These are phyloP conservation scores for Sarocladium oryzae DNA, from an alignment of 2,329 filamentous ascomycete genomes.

Conservation along the genomic window DNA sequence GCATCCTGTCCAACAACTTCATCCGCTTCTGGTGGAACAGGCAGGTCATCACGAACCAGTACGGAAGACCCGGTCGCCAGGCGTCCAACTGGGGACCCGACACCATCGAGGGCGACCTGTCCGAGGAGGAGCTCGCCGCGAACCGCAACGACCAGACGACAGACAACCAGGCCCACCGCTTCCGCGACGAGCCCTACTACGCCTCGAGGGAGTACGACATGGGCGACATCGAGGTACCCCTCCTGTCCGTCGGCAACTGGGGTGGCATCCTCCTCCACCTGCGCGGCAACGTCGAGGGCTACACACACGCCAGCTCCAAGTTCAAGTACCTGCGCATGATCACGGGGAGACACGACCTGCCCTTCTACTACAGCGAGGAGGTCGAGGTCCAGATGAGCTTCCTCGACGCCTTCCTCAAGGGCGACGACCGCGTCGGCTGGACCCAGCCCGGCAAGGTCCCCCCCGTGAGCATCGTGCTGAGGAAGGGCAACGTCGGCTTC, in stretches of 20 bases:
- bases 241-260: slow-evolving; percentile 53
- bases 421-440: slow-evolving; percentile 57
- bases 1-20: slow-evolving; percentile 49
- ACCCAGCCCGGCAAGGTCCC: slow-evolving; percentile 48
- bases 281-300: slow-evolving; percentile 63
- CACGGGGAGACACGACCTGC: slow-evolving; percentile 63
- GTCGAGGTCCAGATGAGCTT: slow-evolving; percentile 62
- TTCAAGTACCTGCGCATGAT: slow-evolving; percentile 66
- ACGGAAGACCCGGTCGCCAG: slow-evolving; percentile 47
- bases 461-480: slow-evolving; percentile 53
- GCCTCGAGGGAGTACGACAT: slow-evolving; percentile 58
- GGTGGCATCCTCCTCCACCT: slow-evolving; percentile 61
- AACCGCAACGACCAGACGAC: slow-evolving; percentile 42
- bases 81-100: slow-evolving; percentile 47
- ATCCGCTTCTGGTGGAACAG: slow-evolving; percentile 58
- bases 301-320: slow-evolving; percentile 54
- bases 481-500: slow-evolving; percentile 61
- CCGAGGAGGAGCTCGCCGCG: slow-evolving; percentile 41
- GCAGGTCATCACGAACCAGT: slow-evolving; percentile 62
- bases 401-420: slow-evolving; percentile 64
- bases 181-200: slow-evolving; percentile 58
- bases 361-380: slow-evolving; percentile 65
- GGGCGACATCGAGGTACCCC: slow-evolving; percentile 59
- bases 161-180: slow-evolving; percentile 44
- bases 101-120: slow-evolving; percentile 53